A percentile compares a stretch with the other conserved stretches of the same genome.
Conservation (phyloP, 192 early-diverging fungal genomes). For the Coemansia sp. region DNA sequence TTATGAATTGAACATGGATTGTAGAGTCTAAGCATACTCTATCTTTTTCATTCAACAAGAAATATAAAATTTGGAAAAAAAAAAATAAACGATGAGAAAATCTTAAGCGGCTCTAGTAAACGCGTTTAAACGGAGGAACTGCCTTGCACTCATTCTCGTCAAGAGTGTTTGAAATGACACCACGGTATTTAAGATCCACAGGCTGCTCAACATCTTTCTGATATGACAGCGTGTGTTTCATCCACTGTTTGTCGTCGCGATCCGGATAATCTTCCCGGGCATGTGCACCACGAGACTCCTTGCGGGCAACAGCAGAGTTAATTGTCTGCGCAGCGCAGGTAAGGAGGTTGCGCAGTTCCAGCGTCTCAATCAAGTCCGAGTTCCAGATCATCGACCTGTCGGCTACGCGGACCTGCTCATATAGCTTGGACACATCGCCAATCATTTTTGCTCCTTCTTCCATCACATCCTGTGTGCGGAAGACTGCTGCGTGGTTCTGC, state of each 20-base stretch:
- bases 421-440: conserved; percentile 74
- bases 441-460: conserved; percentile 89
- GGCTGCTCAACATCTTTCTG: conserved; percentile 76
- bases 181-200: conserved; percentile 80
- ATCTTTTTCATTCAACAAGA: not conserved
- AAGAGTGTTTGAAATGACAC: conserved; percentile 76
- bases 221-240: conserved; percentile 98
- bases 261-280: conserved; percentile 91
- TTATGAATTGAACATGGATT: not conserved
- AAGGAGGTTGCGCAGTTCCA: conserved; percentile 97
- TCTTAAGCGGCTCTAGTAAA: conserved; percentile 60
- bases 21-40: not conserved
- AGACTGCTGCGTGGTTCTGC: conserved; percentile 97
- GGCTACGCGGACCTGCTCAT: conserved; percentile 81
- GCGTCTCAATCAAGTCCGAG: conserved; percentile 93
- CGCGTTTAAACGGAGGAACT: conserved; percentile 84
- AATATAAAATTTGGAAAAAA: not conserved
- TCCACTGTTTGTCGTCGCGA: conserved; percentile 92
- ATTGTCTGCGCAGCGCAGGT: conserved; percentile 93
- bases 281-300: conserved; percentile 98
- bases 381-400: conserved; percentile 98
- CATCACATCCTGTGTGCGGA: conserved; percentile 85
- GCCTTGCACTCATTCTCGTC: conserved; percentile 92
- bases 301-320: conserved; percentile 83
- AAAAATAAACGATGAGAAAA: conserved; percentile 11